phyloP scores from a whole-genome alignment of 352 stramenopile species.

The Pythium plurisporium region DNA sequence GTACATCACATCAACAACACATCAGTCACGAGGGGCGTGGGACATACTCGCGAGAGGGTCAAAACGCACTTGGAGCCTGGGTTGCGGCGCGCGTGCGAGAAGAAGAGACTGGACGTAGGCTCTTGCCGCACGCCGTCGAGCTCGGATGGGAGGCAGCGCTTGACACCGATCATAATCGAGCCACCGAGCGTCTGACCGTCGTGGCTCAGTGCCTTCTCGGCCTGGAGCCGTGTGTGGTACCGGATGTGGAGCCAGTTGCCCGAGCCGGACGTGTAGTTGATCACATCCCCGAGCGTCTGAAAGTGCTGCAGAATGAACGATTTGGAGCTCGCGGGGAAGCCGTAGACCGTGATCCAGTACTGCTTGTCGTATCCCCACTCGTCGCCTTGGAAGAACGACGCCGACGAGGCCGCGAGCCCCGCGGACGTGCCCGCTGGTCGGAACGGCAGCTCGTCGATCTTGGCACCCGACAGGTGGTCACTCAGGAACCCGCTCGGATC shows the following conservation, averaged over 20 bases:
- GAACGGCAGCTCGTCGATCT: slow-evolving; percentile 14
- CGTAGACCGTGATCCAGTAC: slow-evolving; percentile 83
- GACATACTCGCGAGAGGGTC: no score
- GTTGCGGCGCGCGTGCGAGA: slow-evolving; percentile 39
- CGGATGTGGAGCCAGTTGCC: slow-evolving; percentile 82
- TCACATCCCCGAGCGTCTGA: slow-evolving; percentile 65
- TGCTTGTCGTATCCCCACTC: slow-evolving; percentile 77
- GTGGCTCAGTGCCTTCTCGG: slow-evolving; percentile 73
- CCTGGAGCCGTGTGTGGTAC: slow-evolving; percentile 74
- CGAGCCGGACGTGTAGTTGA: slow-evolving; percentile 56
- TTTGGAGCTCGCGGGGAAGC: slow-evolving; percentile 59
- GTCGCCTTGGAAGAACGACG: slow-evolving; percentile 53
- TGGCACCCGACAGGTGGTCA: slow-evolving; percentile 13
- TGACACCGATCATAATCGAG: slow-evolving; percentile 77
- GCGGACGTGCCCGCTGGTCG: slow-evolving; percentile 13
- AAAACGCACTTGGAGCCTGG: slow-evolving; percentile 23
- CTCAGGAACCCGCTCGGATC: slow-evolving; percentile 38
- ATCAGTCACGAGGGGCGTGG: no score
- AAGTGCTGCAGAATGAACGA: slow-evolving; percentile 74
- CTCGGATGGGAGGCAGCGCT: slow-evolving; percentile 70
- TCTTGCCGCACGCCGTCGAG: slow-evolving; percentile 52
- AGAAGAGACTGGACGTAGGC: slow-evolving; percentile 49
- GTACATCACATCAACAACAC: neutral
- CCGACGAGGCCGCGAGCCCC: slow-evolving; percentile 21
- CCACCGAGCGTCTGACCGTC: slow-evolving; percentile 58